Conservation (phyloP, 257 asterid species). For the Solanum peruvianum region DNA sequence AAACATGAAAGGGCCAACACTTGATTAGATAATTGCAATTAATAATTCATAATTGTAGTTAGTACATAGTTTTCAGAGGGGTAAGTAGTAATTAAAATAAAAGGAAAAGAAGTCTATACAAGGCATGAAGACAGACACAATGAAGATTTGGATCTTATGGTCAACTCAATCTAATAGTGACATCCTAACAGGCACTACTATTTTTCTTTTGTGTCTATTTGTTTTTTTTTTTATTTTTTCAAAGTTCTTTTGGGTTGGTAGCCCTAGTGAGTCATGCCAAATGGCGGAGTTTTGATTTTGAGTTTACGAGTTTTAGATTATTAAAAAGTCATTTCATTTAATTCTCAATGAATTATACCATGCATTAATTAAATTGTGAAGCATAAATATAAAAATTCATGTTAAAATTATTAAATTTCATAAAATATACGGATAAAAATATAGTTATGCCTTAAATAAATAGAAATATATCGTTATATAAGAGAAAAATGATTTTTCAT, state of each 20-base stretch:
- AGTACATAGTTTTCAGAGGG: neutral
- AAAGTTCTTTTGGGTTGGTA: neutral
- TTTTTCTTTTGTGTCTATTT: neutral
- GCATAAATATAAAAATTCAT: neutral
- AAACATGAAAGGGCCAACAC: neutral
- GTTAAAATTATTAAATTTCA: rapidly evolving
- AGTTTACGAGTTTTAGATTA: neutral
- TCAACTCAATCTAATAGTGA: neutral
- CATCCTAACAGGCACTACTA: neutral
- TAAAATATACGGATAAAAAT: rapidly evolving
- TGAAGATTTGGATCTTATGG: neutral
- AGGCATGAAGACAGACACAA: neutral
- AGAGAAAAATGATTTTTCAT: neutral
- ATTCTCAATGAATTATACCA: neutral
- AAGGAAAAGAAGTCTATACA: neutral
- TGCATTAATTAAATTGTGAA: neutral
- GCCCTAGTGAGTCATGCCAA: neutral
- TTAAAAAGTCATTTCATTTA: neutral
- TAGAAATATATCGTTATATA: neutral
- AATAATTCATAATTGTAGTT: neutral
- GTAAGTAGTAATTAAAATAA: neutral
- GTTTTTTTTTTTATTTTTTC: neutral
- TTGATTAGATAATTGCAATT: neutral
- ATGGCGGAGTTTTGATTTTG: neutral
- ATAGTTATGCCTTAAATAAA: neutral